These are phyloP conservation scores for Kluyveromyces siamensis DNA, from an alignment of 805 yeast genomes.

Conservation along the genomic window DNA sequence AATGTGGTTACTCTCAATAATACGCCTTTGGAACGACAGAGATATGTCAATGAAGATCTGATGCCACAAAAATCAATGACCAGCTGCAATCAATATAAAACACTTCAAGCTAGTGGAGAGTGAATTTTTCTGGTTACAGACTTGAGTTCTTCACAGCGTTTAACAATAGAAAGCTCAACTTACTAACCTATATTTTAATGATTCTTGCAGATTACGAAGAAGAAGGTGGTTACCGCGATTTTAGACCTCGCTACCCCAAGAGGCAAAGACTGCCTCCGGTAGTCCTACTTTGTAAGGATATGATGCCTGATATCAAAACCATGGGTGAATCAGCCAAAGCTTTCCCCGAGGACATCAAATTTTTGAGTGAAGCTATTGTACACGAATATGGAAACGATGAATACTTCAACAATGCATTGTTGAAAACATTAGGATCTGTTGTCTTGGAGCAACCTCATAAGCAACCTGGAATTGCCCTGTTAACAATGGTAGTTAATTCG, in stretches of 20 bases:
- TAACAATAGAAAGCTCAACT: background rate
- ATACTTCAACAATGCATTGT: slow-evolving; percentile 46
- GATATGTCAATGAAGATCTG: background rate
- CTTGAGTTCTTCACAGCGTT: background rate
- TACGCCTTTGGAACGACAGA: background rate
- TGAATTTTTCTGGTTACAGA: background rate
- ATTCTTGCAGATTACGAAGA: slow-evolving; percentile 22
- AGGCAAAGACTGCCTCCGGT: slow-evolving; percentile 36
- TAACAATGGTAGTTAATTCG: slow-evolving; percentile 58
- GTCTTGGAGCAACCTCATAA: slow-evolving; percentile 89
- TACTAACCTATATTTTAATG: slow-evolving; percentile 5
- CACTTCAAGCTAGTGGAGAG: background rate
- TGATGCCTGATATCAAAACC: slow-evolving; percentile 44
- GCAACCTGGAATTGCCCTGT: slow-evolving; percentile 57
- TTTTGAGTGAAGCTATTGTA: slow-evolving; percentile 56
- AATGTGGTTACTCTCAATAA: background rate
- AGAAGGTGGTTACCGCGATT: slow-evolving; percentile 25
- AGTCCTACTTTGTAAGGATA: slow-evolving; percentile 37
- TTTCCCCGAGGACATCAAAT: slow-evolving; percentile 54
- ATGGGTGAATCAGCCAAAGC: slow-evolving; percentile 48
- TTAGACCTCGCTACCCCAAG: slow-evolving; percentile 24
- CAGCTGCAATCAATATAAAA: background rate
- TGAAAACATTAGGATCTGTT: slow-evolving; percentile 59
- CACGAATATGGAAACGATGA: slow-evolving; percentile 58
- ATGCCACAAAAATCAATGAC: background rate